These are phyloP conservation scores for Penicillium pancosmium DNA, from an alignment of 495 filamentous ascomycete genomes.

Conservation along the genomic window DNA sequence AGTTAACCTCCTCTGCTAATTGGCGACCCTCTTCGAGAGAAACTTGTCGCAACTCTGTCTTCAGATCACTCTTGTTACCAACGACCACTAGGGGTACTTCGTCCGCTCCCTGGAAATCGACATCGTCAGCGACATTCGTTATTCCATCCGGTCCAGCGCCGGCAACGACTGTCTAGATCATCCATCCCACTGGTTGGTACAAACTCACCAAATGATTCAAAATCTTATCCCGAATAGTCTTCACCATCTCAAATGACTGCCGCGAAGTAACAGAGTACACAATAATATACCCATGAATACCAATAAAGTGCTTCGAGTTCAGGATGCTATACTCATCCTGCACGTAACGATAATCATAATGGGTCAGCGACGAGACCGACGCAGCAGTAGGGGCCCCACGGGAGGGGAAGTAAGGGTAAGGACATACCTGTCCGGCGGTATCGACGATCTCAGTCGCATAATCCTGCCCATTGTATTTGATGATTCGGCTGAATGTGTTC, in stretches of 20 bases:
- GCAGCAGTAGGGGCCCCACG: neutral
- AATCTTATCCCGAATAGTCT: slow-evolving; percentile 95
- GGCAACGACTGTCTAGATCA: too few relatives aligned
- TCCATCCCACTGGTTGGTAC: too few relatives aligned
- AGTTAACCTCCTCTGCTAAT: slow-evolving; percentile 82
- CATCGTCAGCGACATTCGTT: too few relatives aligned
- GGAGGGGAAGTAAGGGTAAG: neutral
- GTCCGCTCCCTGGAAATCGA: slow-evolving; percentile 71
- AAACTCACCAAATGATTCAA: slow-evolving; percentile 83
- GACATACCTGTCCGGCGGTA: slow-evolving; percentile 89
- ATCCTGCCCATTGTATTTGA: slow-evolving; percentile 88
- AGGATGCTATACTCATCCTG: slow-evolving; percentile 98
- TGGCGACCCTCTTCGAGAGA: slow-evolving; percentile 78
- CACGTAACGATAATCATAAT: neutral
- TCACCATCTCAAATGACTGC: slow-evolving; percentile 95
- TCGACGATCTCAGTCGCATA: slow-evolving; percentile 98
- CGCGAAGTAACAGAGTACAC: slow-evolving; percentile 93
- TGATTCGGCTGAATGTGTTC: slow-evolving; percentile 96
- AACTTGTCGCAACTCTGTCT: slow-evolving; percentile 91
- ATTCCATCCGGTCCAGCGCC: too few relatives aligned
- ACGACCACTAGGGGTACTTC: slow-evolving; percentile 92
- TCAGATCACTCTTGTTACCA: slow-evolving; percentile 95
- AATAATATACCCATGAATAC: slow-evolving; percentile 98
- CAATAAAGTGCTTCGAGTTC: slow-evolving; percentile 98
- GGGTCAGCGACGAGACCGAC: slow-evolving; percentile 15